Evolutionary conservation across 805 yeast genomes (phyloP).

Genomic region (Wickerhamomyces ciferrii): DNA sequence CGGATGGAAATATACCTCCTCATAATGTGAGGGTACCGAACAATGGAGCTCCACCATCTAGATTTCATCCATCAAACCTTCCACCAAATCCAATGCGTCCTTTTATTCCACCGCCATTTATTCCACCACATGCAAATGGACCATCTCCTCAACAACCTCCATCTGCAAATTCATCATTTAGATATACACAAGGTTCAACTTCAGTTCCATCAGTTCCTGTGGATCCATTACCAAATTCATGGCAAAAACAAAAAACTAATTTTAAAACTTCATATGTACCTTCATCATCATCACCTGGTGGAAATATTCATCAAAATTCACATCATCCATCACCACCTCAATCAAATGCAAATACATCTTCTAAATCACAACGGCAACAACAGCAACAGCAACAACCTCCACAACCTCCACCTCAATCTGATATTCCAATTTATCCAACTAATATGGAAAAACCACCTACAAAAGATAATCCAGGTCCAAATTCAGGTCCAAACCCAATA

Average conservation of each 20-base stretch:
- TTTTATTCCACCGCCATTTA: no score
- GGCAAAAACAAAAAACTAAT: constrained; percentile 6
- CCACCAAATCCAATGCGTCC: not conserved
- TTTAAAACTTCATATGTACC: not conserved
- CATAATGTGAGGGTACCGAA: not conserved
- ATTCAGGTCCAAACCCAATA: no score
- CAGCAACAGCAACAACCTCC: not conserved
- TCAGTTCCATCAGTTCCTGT: not conserved
- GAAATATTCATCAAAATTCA: no score
- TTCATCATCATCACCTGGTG: not conserved
- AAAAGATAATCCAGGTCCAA: not conserved
- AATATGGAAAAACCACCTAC: not conserved
- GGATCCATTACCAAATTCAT: constrained; percentile 2
- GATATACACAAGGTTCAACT: not conserved
- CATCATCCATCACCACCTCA: not conserved
- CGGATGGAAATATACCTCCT: not conserved
- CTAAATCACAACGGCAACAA: not conserved
- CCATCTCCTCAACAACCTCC: not conserved
- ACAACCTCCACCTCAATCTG: not conserved
- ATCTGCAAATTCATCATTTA: not conserved
- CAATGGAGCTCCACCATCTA: not conserved
- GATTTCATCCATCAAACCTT: not conserved
- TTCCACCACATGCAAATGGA: not conserved
- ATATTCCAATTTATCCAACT: not conserved
- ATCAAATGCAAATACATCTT: not conserved